These are phyloP conservation scores for Tuber calosporum DNA, from an alignment of 495 filamentous ascomycete genomes.

Conservation along the genomic window DNA sequence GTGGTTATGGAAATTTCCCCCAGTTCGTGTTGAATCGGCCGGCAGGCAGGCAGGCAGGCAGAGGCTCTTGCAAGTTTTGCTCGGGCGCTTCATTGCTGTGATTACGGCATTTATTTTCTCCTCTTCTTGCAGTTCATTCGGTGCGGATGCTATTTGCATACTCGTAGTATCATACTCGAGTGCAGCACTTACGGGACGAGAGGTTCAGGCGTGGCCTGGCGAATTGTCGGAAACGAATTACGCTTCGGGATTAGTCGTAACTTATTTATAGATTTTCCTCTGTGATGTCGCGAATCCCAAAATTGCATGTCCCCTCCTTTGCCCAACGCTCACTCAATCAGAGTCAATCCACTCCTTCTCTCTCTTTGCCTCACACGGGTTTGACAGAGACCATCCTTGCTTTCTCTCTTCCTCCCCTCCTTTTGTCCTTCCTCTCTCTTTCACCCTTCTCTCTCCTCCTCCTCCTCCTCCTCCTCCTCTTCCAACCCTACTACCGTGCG, in stretches of 20 bases:
- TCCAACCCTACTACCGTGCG: not conserved
- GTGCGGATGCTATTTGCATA: not conserved
- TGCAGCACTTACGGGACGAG: not conserved
- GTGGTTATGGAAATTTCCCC: not conserved
- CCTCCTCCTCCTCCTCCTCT: not conserved
- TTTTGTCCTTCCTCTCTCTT: not conserved
- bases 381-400: not conserved
- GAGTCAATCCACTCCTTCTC: not conserved
- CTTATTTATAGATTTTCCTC: constrained; percentile 1
- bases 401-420: not conserved
- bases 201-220: not conserved
- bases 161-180: too few relatives aligned
- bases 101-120: not conserved
- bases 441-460: too few relatives aligned
- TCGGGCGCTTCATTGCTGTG: not conserved
- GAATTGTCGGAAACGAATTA: not conserved
- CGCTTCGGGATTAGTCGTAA: not conserved
- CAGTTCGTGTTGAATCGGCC: not conserved
- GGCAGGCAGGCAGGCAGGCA: not conserved
- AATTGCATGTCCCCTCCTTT: not conserved
- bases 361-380: not conserved
- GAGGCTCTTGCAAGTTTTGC: not conserved
- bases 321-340: not conserved
- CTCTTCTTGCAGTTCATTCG: not conserved
- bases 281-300: constrained; percentile 1